Percentiles rank a stretch among this genome's conserved stretches.
Conservation (phyloP, 345 rosid genomes). For the Hibiscus syriacus region DNA sequence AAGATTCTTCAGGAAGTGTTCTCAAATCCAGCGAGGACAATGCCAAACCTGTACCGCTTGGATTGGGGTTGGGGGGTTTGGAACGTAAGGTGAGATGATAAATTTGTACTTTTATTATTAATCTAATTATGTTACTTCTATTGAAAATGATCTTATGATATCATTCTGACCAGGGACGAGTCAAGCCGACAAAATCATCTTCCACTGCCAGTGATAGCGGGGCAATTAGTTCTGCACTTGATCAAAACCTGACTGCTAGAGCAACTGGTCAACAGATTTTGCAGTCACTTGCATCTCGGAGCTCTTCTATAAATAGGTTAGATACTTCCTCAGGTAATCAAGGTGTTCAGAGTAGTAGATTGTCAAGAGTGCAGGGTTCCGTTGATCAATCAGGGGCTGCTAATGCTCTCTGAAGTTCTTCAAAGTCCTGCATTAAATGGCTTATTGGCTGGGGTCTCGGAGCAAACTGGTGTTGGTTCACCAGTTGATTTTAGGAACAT, state of each 20-base stretch:
- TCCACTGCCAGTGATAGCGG: conserved; percentile 28
- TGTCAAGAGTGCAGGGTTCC: conserved; percentile 29
- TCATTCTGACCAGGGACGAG: conserved; percentile 35
- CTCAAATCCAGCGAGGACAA: conserved; percentile 33
- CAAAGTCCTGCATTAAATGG: conserved; percentile 63
- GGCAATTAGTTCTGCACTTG: conserved; percentile 28
- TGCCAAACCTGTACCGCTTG: conserved; percentile 55
- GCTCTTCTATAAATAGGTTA: conserved; percentile 23
- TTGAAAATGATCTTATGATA: background rate
- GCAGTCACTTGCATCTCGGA: conserved; percentile 53
- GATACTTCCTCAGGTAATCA: conserved; percentile 18
- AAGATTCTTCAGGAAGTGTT: conserved; percentile 29
- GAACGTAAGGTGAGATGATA: conserved; percentile 60
- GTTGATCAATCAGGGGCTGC: conserved; percentile 43
- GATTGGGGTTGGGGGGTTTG: conserved; percentile 78
- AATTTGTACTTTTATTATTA: background rate
- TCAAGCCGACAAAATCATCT: conserved; percentile 35
- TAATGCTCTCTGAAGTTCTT: conserved; percentile 63
- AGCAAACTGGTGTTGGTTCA: conserved; percentile 72
- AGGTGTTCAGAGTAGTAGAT: conserved; percentile 18
- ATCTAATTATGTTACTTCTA: background rate
- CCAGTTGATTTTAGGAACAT: conserved; percentile 71
- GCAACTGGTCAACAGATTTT: conserved; percentile 49
- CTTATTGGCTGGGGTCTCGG: conserved; percentile 63
- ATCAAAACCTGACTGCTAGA: conserved; percentile 29